A percentile compares a stretch with the other conserved stretches of the same genome.
phyloP scores from a whole-genome alignment of 306 rosid species.

The Adenanthera pavonina region DNA sequence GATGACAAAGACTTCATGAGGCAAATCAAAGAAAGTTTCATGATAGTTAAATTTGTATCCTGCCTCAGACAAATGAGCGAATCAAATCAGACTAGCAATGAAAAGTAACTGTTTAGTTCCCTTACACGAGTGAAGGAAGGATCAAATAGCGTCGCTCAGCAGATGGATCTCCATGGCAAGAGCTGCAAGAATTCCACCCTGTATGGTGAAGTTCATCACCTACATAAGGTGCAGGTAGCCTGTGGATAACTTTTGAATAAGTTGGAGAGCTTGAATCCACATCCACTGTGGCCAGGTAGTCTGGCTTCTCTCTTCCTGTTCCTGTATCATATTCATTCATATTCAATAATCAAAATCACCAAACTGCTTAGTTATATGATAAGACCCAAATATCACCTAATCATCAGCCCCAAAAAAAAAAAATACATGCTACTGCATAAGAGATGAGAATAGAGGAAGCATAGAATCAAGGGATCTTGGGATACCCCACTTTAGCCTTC shows the following conservation, averaged over 20 bases:
- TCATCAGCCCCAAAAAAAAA: background rate
- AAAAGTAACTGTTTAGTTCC: background rate
- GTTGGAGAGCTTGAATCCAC: slow-evolving; percentile 86
- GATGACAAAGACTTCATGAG: slow-evolving; percentile 20
- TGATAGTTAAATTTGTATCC: background rate
- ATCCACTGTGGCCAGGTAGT: slow-evolving; percentile 92
- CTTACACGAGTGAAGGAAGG: slow-evolving; percentile 77
- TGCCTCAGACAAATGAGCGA: background rate
- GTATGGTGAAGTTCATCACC: slow-evolving; percentile 93
- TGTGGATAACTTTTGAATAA: slow-evolving; percentile 81
- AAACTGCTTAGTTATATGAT: background rate
- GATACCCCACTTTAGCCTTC: no score
- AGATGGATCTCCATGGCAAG: slow-evolving; percentile 89
- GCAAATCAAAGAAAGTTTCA: background rate
- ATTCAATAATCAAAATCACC: slow-evolving; percentile 3
- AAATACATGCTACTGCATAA: no score
- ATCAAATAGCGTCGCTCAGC: slow-evolving; percentile 70
- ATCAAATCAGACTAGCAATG: background rate
- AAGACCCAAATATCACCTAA: background rate
- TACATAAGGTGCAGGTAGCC: slow-evolving; percentile 64
- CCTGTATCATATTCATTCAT: slow-evolving; percentile 51
- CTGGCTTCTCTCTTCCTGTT: slow-evolving; percentile 88
- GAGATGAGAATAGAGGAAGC: background rate
- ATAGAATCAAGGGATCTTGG: background rate
- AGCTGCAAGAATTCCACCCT: slow-evolving; percentile 97